phyloP scores from a whole-genome alignment of 441 rosid genomes.

The Dalechampia spathulata region DNA sequence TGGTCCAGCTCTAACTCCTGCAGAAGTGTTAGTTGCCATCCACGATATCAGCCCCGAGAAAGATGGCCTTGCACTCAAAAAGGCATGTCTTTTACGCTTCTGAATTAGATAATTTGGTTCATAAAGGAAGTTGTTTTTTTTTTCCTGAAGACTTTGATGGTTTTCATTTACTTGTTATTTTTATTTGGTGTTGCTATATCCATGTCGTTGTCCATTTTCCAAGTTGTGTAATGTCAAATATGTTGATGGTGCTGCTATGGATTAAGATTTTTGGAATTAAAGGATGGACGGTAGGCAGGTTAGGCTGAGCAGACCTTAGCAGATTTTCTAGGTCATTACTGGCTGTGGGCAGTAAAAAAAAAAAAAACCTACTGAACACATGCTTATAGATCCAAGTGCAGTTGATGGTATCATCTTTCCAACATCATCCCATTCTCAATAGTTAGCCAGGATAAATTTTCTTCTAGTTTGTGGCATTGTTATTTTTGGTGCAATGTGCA shows the following conservation, averaged over 20 bases:
- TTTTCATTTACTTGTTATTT: neutral
- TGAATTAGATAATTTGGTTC: constrained; percentile 17
- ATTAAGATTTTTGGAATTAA: neutral
- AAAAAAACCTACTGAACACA: too few species aligned
- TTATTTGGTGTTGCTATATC: neutral
- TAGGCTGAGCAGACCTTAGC: too few species aligned
- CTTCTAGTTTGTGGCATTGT: too few species aligned
- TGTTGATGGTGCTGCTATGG: neutral
- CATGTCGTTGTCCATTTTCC: neutral
- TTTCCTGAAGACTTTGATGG: neutral
- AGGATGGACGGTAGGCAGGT: neutral
- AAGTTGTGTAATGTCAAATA: neutral
- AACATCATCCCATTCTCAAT: too few species aligned
- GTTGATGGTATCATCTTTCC: too few species aligned
- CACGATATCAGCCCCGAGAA: constrained; percentile 89
- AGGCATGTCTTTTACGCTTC: constrained; percentile 40
- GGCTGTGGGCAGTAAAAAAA: too few species aligned
- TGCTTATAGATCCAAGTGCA: too few species aligned
- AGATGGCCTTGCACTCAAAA: constrained; percentile 78
- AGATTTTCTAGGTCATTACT: too few species aligned
- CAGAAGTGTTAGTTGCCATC: constrained; percentile 95
- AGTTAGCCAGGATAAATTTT: neutral
- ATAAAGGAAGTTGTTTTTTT: constrained; percentile 8
- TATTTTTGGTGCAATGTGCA: too few species aligned
- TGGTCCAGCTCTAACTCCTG: constrained; percentile 99